These are phyloP conservation scores for Amanita brunnescens DNA, from an alignment of 768 basidiomycete genomes.

Conservation along the genomic window DNA sequence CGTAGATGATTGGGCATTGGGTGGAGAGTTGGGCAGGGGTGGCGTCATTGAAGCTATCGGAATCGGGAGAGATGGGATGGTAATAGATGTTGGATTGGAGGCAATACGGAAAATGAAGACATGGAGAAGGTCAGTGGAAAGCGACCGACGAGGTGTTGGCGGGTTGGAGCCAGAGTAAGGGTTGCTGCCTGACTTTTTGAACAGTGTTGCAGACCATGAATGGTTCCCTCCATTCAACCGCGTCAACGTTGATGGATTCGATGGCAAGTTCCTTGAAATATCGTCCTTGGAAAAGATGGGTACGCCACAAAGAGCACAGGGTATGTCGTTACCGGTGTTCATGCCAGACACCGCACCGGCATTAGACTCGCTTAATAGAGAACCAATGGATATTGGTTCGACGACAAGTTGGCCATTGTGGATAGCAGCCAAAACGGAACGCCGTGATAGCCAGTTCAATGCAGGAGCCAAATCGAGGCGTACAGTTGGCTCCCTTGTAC, in stretches of 20 bases:
- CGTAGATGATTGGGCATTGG: constrained; percentile 28
- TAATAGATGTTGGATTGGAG: constrained; percentile 16
- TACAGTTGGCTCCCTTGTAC: constrained; percentile 75
- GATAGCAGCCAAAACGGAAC: constrained; percentile 77
- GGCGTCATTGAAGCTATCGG: constrained; percentile 19
- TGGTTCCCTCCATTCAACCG: constrained; percentile 24
- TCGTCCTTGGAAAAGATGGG: constrained; percentile 36
- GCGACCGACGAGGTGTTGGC: constrained; percentile 18
- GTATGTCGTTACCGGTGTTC: constrained; percentile 40
- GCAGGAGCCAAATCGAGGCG: constrained; percentile 92
- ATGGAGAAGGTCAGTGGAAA: constrained; percentile 32
- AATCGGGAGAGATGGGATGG: constrained; percentile 25
- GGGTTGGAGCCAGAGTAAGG: constrained; percentile 19
- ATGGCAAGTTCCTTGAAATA: constrained; percentile 16
- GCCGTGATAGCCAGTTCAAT: constrained; percentile 87
- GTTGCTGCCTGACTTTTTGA: constrained; percentile 36
- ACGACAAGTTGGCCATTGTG: constrained; percentile 81
- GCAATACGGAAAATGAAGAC: constrained; percentile 66
- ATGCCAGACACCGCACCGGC: constrained; percentile 30
- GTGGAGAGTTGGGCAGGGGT: constrained; percentile 22
- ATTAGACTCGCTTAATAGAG: constrained; percentile 49
- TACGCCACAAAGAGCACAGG: constrained; percentile 75
- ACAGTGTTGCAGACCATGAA: constrained; percentile 49
- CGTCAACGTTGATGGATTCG: constrained; percentile 23
- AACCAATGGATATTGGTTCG: constrained; percentile 67